phyloP scores from a whole-genome alignment of 2,329 filamentous ascomycete genomes.

The Fusarium redolens region DNA sequence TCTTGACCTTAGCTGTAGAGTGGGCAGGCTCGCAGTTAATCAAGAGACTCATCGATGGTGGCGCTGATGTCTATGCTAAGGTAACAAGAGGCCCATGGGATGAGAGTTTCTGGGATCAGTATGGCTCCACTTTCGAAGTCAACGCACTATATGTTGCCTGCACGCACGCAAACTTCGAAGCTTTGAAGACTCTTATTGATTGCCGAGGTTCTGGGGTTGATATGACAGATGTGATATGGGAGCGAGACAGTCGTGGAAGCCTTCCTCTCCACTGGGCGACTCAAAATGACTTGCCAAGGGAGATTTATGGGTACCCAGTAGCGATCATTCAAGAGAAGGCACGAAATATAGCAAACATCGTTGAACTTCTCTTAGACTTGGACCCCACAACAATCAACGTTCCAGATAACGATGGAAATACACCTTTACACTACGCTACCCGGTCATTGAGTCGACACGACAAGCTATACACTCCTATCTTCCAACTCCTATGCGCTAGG shows the following conservation, averaged over 20 bases:
- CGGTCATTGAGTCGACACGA: background rate
- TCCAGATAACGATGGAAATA: background rate
- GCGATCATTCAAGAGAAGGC: background rate
- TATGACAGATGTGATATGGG: rapidly evolving
- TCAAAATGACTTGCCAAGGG: rapidly evolving
- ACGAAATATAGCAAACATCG: rapidly evolving
- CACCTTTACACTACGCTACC: background rate
- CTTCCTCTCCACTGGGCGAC: background rate
- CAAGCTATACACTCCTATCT: background rate
- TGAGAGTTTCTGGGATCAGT: background rate
- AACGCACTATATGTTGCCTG: background rate
- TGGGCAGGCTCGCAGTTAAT: background rate
- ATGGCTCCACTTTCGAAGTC: background rate
- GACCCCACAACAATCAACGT: background rate
- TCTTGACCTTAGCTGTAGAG: background rate
- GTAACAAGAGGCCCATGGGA: background rate
- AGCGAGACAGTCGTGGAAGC: background rate
- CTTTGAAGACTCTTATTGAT: background rate
- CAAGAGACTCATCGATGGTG: background rate
- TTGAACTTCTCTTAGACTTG: rapidly evolving
- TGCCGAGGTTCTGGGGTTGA: background rate
- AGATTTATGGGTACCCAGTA: rapidly evolving
- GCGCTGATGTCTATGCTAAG: background rate
- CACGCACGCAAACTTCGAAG: background rate
- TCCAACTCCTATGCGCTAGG: background rate